A percentile compares a stretch with the other conserved stretches of the same genome.
Conservation (phyloP, 2,329 filamentous ascomycete species). For the Aureobasidium leucospermi region DNA sequence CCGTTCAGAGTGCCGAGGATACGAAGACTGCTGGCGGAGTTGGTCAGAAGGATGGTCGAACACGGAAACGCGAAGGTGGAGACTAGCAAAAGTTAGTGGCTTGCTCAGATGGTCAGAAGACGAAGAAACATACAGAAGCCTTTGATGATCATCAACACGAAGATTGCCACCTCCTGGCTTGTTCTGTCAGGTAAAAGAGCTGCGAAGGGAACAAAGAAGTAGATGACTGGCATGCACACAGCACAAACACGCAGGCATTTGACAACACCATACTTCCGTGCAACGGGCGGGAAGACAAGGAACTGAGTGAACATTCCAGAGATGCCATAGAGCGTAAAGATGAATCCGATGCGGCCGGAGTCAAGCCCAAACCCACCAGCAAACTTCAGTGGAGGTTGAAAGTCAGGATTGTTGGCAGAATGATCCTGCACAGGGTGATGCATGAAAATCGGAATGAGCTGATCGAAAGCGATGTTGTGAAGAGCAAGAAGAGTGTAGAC, state of each 20-base stretch:
- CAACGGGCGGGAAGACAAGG: conserved; percentile 70
- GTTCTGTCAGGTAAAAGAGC: conserved; percentile 49
- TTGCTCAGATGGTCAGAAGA: background rate
- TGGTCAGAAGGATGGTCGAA: conserved; percentile 82
- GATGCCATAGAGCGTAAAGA: conserved; percentile 79
- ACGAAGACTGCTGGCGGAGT: conserved; percentile 66
- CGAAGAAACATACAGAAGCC: conserved; percentile 44
- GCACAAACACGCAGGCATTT: conserved; percentile 63
- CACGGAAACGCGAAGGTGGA: conserved; percentile 86
- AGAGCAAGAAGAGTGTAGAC: conserved; percentile 75
- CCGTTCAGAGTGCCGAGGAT: conserved; percentile 87
- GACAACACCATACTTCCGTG: conserved; percentile 65
- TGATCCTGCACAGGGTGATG: conserved; percentile 59
- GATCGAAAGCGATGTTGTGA: conserved; percentile 78
- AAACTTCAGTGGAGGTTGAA: conserved; percentile 71
- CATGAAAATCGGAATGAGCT: conserved; percentile 80
- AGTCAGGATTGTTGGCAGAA: conserved; percentile 43
- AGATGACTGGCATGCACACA: conserved; percentile 64
- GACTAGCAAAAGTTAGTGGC: conserved; percentile 20
- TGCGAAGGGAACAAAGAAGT: conserved; percentile 75
- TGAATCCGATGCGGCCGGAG: conserved; percentile 69
- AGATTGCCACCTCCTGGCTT: conserved; percentile 53
- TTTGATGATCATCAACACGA: conserved; percentile 65
- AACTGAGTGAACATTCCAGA: conserved; percentile 79
- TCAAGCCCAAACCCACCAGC: conserved; percentile 68